Percentiles rank a stretch among this genome's conserved stretches.
These are phyloP conservation scores for Pseudocercospora vitis DNA, from an alignment of 2,329 filamentous ascomycete species.

Conservation along the genomic window DNA sequence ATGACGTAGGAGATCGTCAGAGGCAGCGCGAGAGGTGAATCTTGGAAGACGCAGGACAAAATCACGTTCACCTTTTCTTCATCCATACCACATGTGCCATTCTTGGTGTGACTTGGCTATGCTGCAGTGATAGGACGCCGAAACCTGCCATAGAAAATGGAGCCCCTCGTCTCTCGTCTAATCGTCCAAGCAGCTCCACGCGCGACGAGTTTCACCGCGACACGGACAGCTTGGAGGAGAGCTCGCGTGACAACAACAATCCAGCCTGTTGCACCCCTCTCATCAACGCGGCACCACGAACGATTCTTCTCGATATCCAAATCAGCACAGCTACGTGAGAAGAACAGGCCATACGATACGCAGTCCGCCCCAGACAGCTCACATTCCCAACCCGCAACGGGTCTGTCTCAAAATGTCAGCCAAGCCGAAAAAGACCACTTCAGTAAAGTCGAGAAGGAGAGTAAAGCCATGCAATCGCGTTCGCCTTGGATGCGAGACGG, in stretches of 20 bases:
- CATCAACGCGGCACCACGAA: conserved; percentile 6
- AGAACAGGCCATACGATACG: conserved; percentile 25
- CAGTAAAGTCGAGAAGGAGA: conserved; percentile 43
- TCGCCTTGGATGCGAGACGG: conserved; percentile 68
- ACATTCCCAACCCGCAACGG: conserved; percentile 38
- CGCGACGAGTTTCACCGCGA: conserved; percentile 3
- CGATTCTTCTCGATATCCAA: conserved; percentile 16
- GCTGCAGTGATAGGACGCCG: background rate
- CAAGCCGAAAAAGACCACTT: conserved; percentile 50
- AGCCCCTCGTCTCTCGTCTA: conserved; percentile 32
- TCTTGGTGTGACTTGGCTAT: background rate
- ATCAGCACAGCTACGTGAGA: conserved; percentile 14
- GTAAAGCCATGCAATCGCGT: conserved; percentile 58
- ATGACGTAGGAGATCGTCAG: background rate
- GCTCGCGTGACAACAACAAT: conserved; percentile 17
- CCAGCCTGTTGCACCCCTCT: conserved; percentile 11
- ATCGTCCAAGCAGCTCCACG: conserved; percentile 30
- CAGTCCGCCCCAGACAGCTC: conserved; percentile 31
- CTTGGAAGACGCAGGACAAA: background rate
- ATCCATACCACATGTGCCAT: background rate
- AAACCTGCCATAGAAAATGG: conserved; percentile 21
- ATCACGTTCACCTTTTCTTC: background rate
- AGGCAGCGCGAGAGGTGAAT: background rate
- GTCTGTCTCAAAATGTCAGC: conserved; percentile 47
- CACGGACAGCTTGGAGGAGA: conserved; percentile 13